phyloP scores from a whole-genome alignment of 805 yeast genomes.

The Candida anglica region DNA sequence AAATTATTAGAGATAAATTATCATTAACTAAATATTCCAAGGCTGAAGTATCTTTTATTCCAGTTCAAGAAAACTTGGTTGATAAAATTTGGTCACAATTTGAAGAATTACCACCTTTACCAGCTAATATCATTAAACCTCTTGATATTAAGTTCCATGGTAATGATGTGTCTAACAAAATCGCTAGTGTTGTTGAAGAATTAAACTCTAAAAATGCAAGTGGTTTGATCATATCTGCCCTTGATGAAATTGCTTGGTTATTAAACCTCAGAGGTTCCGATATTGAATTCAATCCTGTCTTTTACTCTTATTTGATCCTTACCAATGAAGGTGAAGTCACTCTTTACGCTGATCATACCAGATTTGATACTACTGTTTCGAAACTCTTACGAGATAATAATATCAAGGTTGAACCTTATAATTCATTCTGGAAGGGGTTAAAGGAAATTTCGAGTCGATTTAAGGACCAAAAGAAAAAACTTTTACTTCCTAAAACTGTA shows the following conservation, averaged over 20 bases:
- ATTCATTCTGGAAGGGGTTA: conserved; percentile 43
- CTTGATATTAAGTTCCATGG: conserved; percentile 63
- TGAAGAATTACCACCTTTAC: conserved; percentile 55
- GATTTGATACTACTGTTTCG: conserved; percentile 30
- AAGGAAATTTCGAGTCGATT: conserved; percentile 24
- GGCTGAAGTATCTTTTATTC: conserved; percentile 38
- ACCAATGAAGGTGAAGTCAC: conserved; percentile 22
- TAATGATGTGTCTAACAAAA: conserved; percentile 54
- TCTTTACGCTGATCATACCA: conserved; percentile 40
- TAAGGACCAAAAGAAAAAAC: conserved; percentile 24
- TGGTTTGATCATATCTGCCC: conserved; percentile 41
- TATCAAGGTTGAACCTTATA: conserved; percentile 36
- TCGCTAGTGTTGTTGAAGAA: conserved; percentile 36
- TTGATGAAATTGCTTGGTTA: conserved; percentile 58
- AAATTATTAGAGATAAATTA: conserved; percentile 23
- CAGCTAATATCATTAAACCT: conserved; percentile 47
- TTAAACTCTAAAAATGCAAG: conserved; percentile 21
- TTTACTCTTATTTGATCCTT: conserved; percentile 40
- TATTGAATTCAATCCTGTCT: conserved; percentile 53
- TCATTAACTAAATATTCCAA: conserved; percentile 13
- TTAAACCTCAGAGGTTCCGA: conserved; percentile 52
- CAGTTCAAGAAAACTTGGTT: conserved; percentile 60
- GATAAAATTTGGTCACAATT: conserved; percentile 70
- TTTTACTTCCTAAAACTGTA: conserved; percentile 27
- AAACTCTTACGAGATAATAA: conserved; percentile 19